Base-by-base conservation (phyloP, 2,329 filamentous ascomycete genomes). In the Dactylellina parvicollis region DNA sequence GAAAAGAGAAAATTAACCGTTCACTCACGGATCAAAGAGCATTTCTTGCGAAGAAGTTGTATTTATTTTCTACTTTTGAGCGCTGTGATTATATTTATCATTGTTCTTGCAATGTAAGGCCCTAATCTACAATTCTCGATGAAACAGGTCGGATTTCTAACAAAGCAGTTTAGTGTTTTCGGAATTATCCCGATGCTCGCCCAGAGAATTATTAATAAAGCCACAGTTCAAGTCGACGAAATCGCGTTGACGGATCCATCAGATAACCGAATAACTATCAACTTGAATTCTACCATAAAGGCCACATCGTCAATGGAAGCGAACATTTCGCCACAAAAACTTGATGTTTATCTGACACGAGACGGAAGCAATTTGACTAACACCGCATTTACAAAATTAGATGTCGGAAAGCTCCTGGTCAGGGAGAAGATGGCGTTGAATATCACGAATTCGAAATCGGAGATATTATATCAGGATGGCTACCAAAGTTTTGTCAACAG, bases 111-210 rank as follows among this genome's bases (percentile, higher is more conserved):
- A n/a, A n/a, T n/a, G n/a, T n/a, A n/a, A n/a, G n/a, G n/a, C n/a
- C n/a, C n/a, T n/a, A n/a, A n/a, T n/a, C n/a, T n/a, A n/a, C n/a
- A n/a, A n/a, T n/a, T n/a, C n/a, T n/a, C n/a, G n/a, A n/a, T n/a
- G n/a, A n/a, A n/a, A n/a, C n/a, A n/a, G n/a, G n/a, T n/a, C n/a
- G n/a, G n/a, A n/a, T n/a, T n/a, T n/a, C 28, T 54, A 38, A 54
- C 16, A 38, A 54, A 9, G 10, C 14, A 36, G 9, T 28, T 9
- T 73, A 88, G 86, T 76, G 82, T 88, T 78, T 83, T 86, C 56
- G 85, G 87, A 46, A 84, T 80, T 34, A 81, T 88, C 24, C 85
- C 86, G 60, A 84, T 83, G 75, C 84, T 88, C 67, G 85, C 85
- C 30, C 86, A 88, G 79, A 74, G 80, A 57, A 86, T 85, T 79